Evolutionary conservation across 75 land plant genomes (phyloP), one percentile per base, ranked within the genome.

Genomic region (Azolla pinnata): DNA sequence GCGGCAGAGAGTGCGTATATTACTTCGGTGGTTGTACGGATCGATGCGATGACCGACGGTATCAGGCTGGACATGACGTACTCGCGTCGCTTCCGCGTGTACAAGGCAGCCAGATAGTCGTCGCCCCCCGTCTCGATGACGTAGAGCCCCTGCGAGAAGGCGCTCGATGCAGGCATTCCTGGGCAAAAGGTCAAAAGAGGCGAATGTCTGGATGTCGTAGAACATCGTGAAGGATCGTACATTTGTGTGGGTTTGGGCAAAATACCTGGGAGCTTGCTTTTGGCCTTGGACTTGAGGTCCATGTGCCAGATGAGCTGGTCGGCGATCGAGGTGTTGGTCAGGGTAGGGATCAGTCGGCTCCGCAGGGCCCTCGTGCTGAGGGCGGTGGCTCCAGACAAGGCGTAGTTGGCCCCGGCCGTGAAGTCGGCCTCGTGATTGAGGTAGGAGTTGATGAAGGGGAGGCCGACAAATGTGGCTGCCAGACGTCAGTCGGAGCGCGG

Each of bases 321-420:
- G n/a, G n/a, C n/a, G n/a, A n/a, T n/a, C n/a, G n/a, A n/a, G n/a
- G n/a, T n/a, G n/a, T n/a, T n/a, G n/a, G n/a, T n/a, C n/a, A n/a
- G 28, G 14, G 54, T 2, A 19, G 2, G 9, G 1, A 52, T 14
- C 24, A 23, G 25, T 2, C 3, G 26, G 2, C 29, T 52, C 3
- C 4, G 2, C 29, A 52, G 54, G n/a, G n/a, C 2, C 0, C 67
- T 46, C 0, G 55, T 24, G 29, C 63, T 62, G 8, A 21, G 1
- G 0, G 67, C 34, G 28, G 66, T 68, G 29, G 71, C 66, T 14
- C 71, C 71, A 0, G 71, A 31, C 3, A 65, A 47, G 2, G 71
- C 71, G 45, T 64, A 68, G 21, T 38, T 68, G 0, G 31, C 33
- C 0, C 71, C 71, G 16, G 17, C 30, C 20, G 29, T 48, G 7